These are phyloP conservation scores for Rachicladosporium sp. DNA, from an alignment of 2,329 filamentous ascomycete genomes.

Conservation along the genomic window DNA sequence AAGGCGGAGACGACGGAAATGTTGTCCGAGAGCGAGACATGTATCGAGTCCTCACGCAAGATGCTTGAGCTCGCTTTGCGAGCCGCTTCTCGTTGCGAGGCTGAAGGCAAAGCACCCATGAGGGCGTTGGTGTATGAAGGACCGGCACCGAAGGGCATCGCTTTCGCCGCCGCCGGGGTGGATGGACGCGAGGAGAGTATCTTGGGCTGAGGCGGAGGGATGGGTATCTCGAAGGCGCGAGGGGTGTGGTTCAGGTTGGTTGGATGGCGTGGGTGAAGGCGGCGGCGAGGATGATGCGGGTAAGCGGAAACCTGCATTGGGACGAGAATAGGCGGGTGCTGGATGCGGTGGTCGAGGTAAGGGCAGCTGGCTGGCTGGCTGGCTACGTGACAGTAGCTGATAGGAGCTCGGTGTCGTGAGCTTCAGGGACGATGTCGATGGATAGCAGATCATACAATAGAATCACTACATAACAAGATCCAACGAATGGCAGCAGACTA, in stretches of 20 bases:
- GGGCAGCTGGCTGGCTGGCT: background rate
- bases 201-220: slow-evolving; percentile 14
- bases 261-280: slow-evolving; percentile 16
- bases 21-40: slow-evolving; percentile 10
- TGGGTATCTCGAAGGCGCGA: slow-evolving; percentile 18
- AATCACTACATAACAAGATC: too few species aligned
- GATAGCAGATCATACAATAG: too few species aligned
- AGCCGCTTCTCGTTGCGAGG: slow-evolving; percentile 10
- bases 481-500: too few species aligned
- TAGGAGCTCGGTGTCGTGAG: too few species aligned
- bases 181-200: too few species aligned
- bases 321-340: slow-evolving; percentile 12
- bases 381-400: slow-evolving; percentile 1
- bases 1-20: slow-evolving; percentile 1
- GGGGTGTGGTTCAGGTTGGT: slow-evolving; percentile 25
- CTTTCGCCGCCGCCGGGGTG: too few species aligned
- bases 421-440: too few species aligned
- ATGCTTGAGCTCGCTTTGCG: slow-evolving; percentile 16
- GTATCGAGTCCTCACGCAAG: slow-evolving; percentile 17
- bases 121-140: slow-evolving; percentile 13
- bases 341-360: background rate
- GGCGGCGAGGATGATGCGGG: slow-evolving; percentile 14
- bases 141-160: slow-evolving; percentile 5
- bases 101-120: slow-evolving; percentile 20
- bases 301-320: slow-evolving; percentile 23